A percentile compares a stretch with the other conserved stretches of the same genome.
Evolutionary conservation across 2,329 filamentous ascomycete genomes (phyloP).

Genomic region (Epichloe elymi): DNA sequence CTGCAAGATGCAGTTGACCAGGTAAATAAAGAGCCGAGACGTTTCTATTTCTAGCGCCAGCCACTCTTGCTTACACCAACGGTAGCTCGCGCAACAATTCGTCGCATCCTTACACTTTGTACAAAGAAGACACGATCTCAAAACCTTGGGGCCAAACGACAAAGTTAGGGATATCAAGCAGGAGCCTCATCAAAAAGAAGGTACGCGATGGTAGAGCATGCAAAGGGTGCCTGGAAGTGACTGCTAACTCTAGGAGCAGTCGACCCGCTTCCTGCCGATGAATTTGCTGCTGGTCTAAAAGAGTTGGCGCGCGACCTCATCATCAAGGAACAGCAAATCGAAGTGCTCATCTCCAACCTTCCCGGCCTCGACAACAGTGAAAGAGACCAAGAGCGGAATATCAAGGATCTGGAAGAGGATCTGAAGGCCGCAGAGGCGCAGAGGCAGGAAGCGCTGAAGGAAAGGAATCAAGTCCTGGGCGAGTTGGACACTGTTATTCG

Average conservation of each 20-base stretch:
- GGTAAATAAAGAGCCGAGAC: conserved; percentile 28
- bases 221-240: neutral
- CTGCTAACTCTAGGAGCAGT: conserved; percentile 25
- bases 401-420: conserved; percentile 52
- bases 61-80: neutral
- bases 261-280: conserved; percentile 47
- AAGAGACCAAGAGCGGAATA: conserved; percentile 56
- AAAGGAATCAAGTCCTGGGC: conserved; percentile 47
- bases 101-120: conserved; percentile 54
- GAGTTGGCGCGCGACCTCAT: conserved; percentile 68
- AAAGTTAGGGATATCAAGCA: conserved; percentile 46
- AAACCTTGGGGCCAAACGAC: conserved; percentile 43
- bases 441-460: conserved; percentile 47
- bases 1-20: conserved; percentile 76
- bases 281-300: conserved; percentile 53
- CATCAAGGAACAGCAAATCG: conserved; percentile 72
- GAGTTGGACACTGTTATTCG: conserved; percentile 49
- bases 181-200: conserved; percentile 37
- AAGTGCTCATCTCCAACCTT: conserved; percentile 59
- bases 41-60: conserved; percentile 2
- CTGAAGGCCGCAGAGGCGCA: conserved; percentile 49
- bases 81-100: conserved; percentile 54
- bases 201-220: conserved; percentile 14
- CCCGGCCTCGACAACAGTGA: conserved; percentile 71
- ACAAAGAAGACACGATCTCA: conserved; percentile 54